These are phyloP conservation scores for Marasmius tenuissimus DNA, from an alignment of 1,284 basidiomycete genomes.

Conservation along the genomic window DNA sequence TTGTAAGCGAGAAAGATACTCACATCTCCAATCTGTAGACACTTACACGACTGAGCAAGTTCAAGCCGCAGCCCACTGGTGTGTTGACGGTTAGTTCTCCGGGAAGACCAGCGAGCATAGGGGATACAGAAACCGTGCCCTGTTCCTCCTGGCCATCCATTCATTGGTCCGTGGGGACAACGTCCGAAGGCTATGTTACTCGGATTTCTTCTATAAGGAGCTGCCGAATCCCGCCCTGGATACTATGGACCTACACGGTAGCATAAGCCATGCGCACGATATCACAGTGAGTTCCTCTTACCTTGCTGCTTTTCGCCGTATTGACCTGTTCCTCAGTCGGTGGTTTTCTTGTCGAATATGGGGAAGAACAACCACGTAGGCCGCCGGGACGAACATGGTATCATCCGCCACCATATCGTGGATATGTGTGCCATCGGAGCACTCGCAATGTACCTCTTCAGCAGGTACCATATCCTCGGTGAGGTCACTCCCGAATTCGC, in stretches of 20 bases:
- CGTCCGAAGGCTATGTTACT: conserved; percentile 16
- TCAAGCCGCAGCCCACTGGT: not conserved
- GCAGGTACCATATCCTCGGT: conserved; percentile 9
- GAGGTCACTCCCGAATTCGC: conserved; percentile 16
- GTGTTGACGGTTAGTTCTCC: not conserved
- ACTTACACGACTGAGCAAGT: conserved; percentile 2
- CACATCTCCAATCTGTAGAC: not conserved
- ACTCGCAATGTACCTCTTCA: not conserved
- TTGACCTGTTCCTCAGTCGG: conserved; percentile 4
- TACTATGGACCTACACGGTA: conserved; percentile 11
- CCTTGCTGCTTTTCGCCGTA: not conserved
- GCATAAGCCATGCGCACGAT: conserved; percentile 4
- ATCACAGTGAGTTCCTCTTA: not conserved
- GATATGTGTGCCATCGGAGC: conserved; percentile 1
- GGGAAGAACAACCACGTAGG: conserved; percentile 9
- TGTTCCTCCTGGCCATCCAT: conserved; percentile 18
- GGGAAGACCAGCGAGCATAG: not conserved
- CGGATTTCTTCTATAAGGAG: conserved; percentile 19
- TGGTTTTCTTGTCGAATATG: conserved; percentile 4
- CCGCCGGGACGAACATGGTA: conserved; percentile 5
- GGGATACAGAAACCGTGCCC: conserved; percentile 22
- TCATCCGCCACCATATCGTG: conserved; percentile 9
- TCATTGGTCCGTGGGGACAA: conserved; percentile 25
- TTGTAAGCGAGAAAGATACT: not conserved
- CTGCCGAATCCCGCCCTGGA: conserved; percentile 8